Evolutionary conservation across 164 flowering plant species (phyloP).

Genomic region (Kingdonia uniflora): DNA sequence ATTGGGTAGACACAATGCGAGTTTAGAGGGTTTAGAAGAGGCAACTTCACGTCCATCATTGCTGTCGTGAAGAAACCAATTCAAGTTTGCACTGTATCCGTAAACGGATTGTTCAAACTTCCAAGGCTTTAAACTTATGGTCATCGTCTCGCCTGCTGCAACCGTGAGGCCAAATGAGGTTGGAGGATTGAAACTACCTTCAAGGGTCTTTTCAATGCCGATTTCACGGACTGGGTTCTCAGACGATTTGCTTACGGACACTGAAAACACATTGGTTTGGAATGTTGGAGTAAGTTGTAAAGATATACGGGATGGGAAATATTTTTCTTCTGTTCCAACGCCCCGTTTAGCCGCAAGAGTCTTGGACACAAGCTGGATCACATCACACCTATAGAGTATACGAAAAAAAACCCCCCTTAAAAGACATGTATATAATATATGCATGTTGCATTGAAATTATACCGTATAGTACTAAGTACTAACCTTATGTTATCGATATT

Average conservation of each 20-base stretch:
- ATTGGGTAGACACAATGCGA: conserved; percentile 47
- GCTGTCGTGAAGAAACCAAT: conserved; percentile 77
- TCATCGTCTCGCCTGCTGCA: conserved; percentile 47
- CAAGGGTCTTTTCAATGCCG: conserved; percentile 42
- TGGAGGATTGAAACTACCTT: conserved; percentile 49
- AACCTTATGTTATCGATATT: conserved; percentile 79
- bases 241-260: conserved; percentile 81
- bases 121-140: conserved; percentile 73
- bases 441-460: not conserved
- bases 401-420: not conserved
- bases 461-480: not conserved
- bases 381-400: conserved; percentile 45
- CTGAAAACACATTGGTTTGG: conserved; percentile 48
- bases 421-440: too few relatives aligned
- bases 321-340: conserved; percentile 63
- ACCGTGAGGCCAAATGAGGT: conserved; percentile 36
- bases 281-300: conserved; percentile 62
- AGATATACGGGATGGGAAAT: conserved; percentile 79
- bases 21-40: conserved; percentile 62
- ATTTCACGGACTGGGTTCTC: conserved; percentile 63
- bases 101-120: conserved; percentile 74
- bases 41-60: conserved; percentile 68
- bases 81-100: conserved; percentile 51
- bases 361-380: conserved; percentile 47
- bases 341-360: conserved; percentile 51